Evolutionary conservation across 2,329 filamentous ascomycete genomes (phyloP), one percentile per base, ranked within the genome.

Genomic region (Neocucurbitaria cava): DNA sequence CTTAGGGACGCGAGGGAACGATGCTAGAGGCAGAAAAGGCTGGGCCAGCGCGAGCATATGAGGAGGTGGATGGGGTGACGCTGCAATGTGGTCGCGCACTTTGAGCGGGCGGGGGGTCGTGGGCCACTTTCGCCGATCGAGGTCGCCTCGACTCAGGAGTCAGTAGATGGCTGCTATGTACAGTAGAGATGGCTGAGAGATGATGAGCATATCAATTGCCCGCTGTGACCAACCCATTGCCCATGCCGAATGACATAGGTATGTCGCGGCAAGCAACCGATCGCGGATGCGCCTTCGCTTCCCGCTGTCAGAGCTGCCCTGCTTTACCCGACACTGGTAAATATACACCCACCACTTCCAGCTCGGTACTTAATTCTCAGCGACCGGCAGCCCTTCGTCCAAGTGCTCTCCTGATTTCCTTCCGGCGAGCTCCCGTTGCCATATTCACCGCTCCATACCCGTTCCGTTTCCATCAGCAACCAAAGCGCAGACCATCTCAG

Each of bases 51-150:
- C 46, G 40, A 53, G 13, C 35, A 42, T 43, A 28, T 48, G 55
- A 47, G 46, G 47, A 49, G 60, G 52, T 50, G 49, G 50, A 48
- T 50, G 51, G 49, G 54, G 53, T 61, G 59, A 56, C 50, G 56
- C 49, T 50, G 52, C 45, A 28, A 36, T 56, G 52, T 49, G 50
- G 20, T 53, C 23, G 31, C 18, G 33, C 46, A 23, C 53, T 46
- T 43, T 45, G 49, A 43, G 28, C 47, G 50, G 53, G 28, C 49
- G 35, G 30, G 30, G 20, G 30, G 49, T 49, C 49, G 17, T 48
- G 51, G 35, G 28, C 44, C 8, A 48, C 47, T 51, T 20, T 13
- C 41, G 47, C 54, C 52, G 52, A 58, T 56, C 45, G 20, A 52
- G 35, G 39, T 52, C 48, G 52, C 47, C 47, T 55, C 31, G 39